Evolutionary conservation across 179 eudicot species (phyloP), one percentile per base, ranked within the genome.

Genomic region (Patellifolia procumbens): DNA sequence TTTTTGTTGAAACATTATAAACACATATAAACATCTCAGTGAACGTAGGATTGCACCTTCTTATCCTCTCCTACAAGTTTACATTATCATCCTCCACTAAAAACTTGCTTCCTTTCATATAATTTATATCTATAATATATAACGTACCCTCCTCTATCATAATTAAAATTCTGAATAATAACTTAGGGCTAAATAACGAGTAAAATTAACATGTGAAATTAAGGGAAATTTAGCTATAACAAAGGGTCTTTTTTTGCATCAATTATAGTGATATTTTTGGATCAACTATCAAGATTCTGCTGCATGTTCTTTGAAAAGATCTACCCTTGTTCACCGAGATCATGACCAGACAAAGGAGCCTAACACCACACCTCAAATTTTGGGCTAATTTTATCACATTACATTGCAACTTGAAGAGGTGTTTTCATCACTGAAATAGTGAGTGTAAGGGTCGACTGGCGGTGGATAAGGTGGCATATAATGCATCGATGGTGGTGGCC

Each of bases 381-480:
- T 81, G 5, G 55, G 59, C 51, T 49, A 75, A 29, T 45, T 32
- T 45, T 31, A 43, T 85, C 88, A 85, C 88, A 85, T 85, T 70
- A 85, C 80, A 78, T 81, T 82, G 83, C 88, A 85, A 78, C 85
- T 82, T 39, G 86, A 82, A 17, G 81, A 78, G 43, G 88, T 83
- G 76, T 85, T 82, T 79, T 85, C 88, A 73, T 85, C 88, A 53
- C 88, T 85, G 82, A 85, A 85, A 49, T 78, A 81, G 78, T 80
- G 68, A 28, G 86, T 82, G 65, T 85, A 85, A 0, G 87, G 87
- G 66, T 91, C 97, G 4, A 87, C 79, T 5, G 83, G 90, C 0
- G 89, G 94, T 0, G 87, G 86, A 72, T 86, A 87, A 0, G 94
- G 87, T 0, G 92, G 93, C 96, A 92, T 89, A 85, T 92, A 94